These are phyloP conservation scores for Corchorus olitorius DNA, from an alignment of 345 rosid species.

Conservation along the genomic window DNA sequence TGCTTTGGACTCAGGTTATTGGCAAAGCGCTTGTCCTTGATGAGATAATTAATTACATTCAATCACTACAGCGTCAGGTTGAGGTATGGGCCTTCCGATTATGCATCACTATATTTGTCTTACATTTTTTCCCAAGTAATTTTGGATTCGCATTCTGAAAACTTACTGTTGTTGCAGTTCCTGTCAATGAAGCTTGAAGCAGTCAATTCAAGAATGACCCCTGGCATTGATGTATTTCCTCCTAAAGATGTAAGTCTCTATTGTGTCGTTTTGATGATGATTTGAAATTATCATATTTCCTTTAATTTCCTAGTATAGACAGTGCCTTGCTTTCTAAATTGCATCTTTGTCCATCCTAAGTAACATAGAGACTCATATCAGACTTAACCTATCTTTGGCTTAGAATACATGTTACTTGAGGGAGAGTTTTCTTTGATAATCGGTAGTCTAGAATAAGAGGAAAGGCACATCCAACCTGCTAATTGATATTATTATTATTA, in stretches of 20 bases:
- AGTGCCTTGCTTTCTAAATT: not conserved
- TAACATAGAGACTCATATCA: not conserved
- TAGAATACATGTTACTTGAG: not conserved
- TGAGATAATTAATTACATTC: constrained; percentile 91
- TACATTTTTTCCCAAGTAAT: not conserved
- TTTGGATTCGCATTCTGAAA: constrained; percentile 15
- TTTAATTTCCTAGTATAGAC: not conserved
- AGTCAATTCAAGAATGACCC: constrained; percentile 68
- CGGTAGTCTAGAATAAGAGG: not conserved
- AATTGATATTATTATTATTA: not conserved
- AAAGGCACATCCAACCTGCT: not conserved
- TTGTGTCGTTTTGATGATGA: not conserved
- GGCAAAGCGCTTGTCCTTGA: constrained; percentile 93
- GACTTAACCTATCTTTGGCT: not conserved
- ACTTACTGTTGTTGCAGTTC: constrained; percentile 56
- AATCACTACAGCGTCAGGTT: constrained; percentile 85
- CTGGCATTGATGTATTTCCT: constrained; percentile 67
- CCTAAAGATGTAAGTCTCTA: constrained; percentile 62
- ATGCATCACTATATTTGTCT: not conserved
- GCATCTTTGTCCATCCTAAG: not conserved
- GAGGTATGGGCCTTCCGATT: constrained; percentile 52
- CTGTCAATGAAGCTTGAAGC: constrained; percentile 95
- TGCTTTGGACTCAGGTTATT: constrained; percentile 56
- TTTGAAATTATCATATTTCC: constrained; percentile 3
- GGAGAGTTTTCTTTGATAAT: not conserved